Percentiles rank a stretch among this genome's conserved stretches.
These are phyloP conservation scores for Aspergillus sp. DNA, from an alignment of 2,329 filamentous ascomycete genomes.

Conservation along the genomic window DNA sequence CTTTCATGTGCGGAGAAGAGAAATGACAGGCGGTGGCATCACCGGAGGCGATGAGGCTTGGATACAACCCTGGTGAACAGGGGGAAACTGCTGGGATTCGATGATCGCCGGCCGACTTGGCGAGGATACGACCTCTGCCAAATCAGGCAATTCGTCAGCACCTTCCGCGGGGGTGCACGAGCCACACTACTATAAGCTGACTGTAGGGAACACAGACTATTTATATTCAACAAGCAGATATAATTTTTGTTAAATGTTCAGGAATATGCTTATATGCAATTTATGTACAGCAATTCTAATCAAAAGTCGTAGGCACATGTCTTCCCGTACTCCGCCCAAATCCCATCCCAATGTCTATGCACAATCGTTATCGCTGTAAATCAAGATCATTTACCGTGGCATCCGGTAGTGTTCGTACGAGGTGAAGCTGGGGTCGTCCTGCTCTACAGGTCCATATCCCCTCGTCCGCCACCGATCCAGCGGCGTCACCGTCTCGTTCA, in stretches of 20 bases:
- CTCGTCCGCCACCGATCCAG: conserved; percentile 39
- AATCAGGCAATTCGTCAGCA: conserved; percentile 21
- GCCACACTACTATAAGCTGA: neutral
- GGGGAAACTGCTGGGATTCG: conserved; percentile 3
- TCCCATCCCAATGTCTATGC: conserved; percentile 3
- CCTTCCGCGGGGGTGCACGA: neutral
- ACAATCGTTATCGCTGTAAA: conserved; percentile 3
- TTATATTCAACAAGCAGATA: neutral
- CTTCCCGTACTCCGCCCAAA: conserved; percentile 6
- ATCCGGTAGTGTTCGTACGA: conserved; percentile 40
- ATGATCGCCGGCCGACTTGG: conserved; percentile 6
- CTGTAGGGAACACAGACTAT: neutral
- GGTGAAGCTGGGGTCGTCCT: conserved; percentile 35
- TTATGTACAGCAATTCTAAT: conserved; percentile 1
- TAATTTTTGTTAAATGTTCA: neutral
- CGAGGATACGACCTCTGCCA: conserved; percentile 3
- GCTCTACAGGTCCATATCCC: conserved; percentile 41
- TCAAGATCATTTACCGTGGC: conserved; percentile 18
- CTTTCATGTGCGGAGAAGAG: neutral
- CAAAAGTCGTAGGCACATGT: conserved; percentile 8
- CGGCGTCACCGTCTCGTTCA: conserved; percentile 21
- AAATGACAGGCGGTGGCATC: neutral
- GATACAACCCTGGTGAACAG: neutral
- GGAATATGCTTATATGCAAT: neutral
- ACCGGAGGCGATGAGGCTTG: neutral